Evolutionary conservation across 2,329 filamentous ascomycete species (phyloP).

Genomic region (Phialocephala sp.): DNA sequence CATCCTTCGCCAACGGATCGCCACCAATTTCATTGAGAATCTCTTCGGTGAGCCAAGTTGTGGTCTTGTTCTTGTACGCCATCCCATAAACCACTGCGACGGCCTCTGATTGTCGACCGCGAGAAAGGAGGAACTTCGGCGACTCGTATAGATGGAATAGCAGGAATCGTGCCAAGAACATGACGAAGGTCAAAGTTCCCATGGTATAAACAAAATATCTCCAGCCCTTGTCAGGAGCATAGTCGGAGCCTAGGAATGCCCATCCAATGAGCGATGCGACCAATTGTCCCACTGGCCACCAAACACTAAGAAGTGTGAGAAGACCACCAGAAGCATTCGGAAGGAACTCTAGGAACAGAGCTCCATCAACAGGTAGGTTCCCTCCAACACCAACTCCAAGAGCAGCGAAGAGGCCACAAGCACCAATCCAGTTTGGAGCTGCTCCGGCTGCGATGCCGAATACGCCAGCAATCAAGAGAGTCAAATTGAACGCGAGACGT

Average conservation of each 20-base stretch:
- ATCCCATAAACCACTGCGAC: conserved; percentile 81
- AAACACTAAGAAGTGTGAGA: conserved; percentile 80
- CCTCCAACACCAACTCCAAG: conserved; percentile 75
- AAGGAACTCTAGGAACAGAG: conserved; percentile 83
- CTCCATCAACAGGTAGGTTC: conserved; percentile 79
- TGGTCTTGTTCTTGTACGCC: conserved; percentile 70
- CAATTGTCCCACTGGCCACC: conserved; percentile 86
- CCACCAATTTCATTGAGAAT: conserved; percentile 62
- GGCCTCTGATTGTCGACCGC: conserved; percentile 78
- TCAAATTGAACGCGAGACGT: conserved; percentile 80
- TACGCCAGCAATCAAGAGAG: conserved; percentile 73
- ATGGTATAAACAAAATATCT: conserved; percentile 74
- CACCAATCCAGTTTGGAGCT: conserved; percentile 68
- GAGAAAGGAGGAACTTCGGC: conserved; percentile 79
- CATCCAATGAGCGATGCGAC: conserved; percentile 74
- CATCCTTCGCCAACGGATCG: conserved; percentile 36
- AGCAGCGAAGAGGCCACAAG: conserved; percentile 64
- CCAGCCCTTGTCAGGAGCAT: conserved; percentile 71
- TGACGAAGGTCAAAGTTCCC: conserved; percentile 73
- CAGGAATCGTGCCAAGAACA: conserved; percentile 81
- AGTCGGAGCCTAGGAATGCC: conserved; percentile 68
- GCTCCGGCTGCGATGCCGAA: conserved; percentile 77
- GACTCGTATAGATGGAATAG: conserved; percentile 84
- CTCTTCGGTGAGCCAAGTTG: conserved; percentile 79
- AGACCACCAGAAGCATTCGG: conserved; percentile 76